phyloP scores from a whole-genome alignment of 1,139 yeast genomes.

The Eremothecium cymbalariae region DNA sequence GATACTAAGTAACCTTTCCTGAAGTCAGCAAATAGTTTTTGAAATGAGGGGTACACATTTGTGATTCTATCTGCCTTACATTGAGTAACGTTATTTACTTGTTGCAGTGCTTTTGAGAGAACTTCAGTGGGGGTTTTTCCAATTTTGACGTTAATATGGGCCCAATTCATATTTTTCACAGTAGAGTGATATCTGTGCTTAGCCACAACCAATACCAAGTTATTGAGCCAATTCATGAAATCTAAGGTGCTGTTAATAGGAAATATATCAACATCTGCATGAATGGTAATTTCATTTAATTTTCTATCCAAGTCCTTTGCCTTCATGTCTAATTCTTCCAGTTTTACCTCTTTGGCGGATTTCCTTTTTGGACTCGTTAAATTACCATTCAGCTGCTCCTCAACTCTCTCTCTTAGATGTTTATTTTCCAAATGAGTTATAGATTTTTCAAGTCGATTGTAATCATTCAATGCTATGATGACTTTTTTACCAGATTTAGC shows the following conservation, averaged over 20 bases:
- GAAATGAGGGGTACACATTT: slow-evolving; percentile 36
- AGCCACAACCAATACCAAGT: slow-evolving; percentile 51
- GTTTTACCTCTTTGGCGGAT: slow-evolving; percentile 15
- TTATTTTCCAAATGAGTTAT: slow-evolving; percentile 42
- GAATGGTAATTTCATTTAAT: slow-evolving; percentile 38
- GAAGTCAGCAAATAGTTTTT: slow-evolving; percentile 34
- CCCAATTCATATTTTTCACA: slow-evolving; percentile 45
- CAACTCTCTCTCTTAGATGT: slow-evolving; percentile 37
- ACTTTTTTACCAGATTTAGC: slow-evolving; percentile 25
- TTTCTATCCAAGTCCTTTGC: slow-evolving; percentile 26
- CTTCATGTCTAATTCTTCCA: slow-evolving; percentile 18
- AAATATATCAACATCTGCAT: slow-evolving; percentile 40
- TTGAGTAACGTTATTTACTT: slow-evolving; percentile 50
- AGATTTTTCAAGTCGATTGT: slow-evolving; percentile 39
- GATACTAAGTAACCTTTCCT: slow-evolving; percentile 22
- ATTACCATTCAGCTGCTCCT: slow-evolving; percentile 25
- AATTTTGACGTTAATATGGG: slow-evolving; percentile 47
- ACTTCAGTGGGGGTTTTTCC: slow-evolving; percentile 44
- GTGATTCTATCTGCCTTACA: slow-evolving; percentile 31
- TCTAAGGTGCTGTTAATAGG: slow-evolving; percentile 43
- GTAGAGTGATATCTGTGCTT: slow-evolving; percentile 46
- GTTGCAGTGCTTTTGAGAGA: slow-evolving; percentile 42
- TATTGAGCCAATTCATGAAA: slow-evolving; percentile 45
- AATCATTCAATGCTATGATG: slow-evolving; percentile 44
- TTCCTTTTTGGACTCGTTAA: slow-evolving; percentile 13